Evolutionary conservation across 2,329 filamentous ascomycete genomes (phyloP).

Genomic region (Phialophora chinensis): DNA sequence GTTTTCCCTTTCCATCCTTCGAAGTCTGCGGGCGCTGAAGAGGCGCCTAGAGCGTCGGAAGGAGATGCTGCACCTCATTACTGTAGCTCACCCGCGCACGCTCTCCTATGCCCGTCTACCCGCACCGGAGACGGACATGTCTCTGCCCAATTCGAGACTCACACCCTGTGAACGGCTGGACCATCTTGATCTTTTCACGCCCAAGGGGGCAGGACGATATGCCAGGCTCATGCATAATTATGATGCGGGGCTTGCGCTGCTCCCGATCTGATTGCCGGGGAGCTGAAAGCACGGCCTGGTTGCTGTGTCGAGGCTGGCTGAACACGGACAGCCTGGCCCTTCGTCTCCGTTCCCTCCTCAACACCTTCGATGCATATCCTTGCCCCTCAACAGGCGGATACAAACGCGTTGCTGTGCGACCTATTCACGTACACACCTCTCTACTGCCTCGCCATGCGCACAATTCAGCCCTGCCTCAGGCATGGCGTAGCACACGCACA

Average conservation of each 20-base stretch:
- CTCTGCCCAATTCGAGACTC: not conserved
- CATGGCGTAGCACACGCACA: not conserved
- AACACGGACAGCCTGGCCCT: not conserved
- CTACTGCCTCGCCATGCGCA: not conserved
- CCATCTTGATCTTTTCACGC: not conserved
- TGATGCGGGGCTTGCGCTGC: not conserved
- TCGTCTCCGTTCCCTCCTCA: not conserved
- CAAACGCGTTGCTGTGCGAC: not conserved
- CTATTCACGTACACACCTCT: not conserved
- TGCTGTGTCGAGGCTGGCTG: not conserved
- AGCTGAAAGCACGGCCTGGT: not conserved
- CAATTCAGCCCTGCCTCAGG: not conserved
- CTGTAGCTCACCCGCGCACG: not conserved
- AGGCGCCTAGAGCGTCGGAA: not conserved
- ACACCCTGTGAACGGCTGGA: not conserved
- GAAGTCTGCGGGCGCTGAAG: not conserved
- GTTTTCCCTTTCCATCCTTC: not conserved
- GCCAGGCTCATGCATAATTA: not conserved
- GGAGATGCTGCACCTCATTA: not conserved
- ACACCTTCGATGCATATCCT: not conserved
- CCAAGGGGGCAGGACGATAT: not conserved
- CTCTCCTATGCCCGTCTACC: not conserved
- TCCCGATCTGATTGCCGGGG: not conserved
- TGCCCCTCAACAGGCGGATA: not conserved
- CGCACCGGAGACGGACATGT: no score